Evolutionary conservation across 495 filamentous ascomycete species (phyloP), one percentile per base, ranked within the genome.

Genomic region (Penicillium samsonianum): DNA sequence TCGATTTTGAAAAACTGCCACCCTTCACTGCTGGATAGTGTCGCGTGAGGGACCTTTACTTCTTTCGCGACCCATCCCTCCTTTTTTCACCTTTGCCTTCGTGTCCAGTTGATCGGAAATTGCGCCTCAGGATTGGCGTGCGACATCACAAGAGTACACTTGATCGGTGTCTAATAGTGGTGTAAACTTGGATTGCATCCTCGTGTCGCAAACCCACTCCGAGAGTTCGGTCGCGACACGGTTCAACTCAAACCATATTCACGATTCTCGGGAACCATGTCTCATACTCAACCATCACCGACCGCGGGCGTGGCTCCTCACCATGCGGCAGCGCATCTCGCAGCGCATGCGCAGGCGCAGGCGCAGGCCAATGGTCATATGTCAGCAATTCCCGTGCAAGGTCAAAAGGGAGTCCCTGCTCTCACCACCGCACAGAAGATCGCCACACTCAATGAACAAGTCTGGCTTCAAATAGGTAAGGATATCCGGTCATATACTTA

Each of bases 381-480:
- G 49, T 72, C 78, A 8, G 47, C 64, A 12, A 72, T 84, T 62
- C 82, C 82, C 54, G 72, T 80, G 43, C 80, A 80, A 60, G 78
- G 72, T 42, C 80, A 80, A 43, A 83, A 83, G 62, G 68, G 57
- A 12, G 73, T 73, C 20, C 66, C 82, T 65, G 55, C 82, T 65
- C 59, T 74, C 53, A 80, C 78, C 53, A 80, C 82, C 7, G 78
- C 84, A 25, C 84, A 88, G 59, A 82, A 83, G 58, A 76, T 90
- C 53, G 77, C 80, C 6, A 69, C 77, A 10, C 73, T 90, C 31
- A 98, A 93, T 67, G 94, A 98, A 70, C 79, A 80, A 41, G 84
- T 95, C n/a, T 98, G 94, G 94, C 82, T 96, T 53, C 89, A 92
- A 65, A 88, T 98, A 51, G 94, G 92, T 96, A 84, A 58, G 84